Percentiles rank a stretch among this genome's conserved stretches.
Conservation (phyloP, 176 grass and related monocot species). For the Aegilops sharonensis region DNA sequence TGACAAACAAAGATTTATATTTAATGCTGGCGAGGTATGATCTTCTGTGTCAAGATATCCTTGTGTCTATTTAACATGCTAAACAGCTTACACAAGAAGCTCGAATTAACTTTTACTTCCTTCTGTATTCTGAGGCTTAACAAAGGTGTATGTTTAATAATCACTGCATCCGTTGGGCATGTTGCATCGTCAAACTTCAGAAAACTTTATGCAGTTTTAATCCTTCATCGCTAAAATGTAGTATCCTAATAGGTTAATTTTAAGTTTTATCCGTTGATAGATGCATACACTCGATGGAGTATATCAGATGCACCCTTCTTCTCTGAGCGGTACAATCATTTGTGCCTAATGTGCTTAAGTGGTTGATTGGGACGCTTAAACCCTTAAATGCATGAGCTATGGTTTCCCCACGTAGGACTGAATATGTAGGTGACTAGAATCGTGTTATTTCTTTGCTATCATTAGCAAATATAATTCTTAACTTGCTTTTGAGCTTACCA, state of each 20-base stretch:
- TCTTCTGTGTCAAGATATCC: not conserved
- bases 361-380: conserved; percentile 15
- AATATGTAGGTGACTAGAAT: not conserved
- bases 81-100: not conserved
- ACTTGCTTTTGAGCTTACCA: conserved; percentile 8
- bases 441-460: not conserved
- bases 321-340: not conserved
- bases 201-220: conserved; percentile 11
- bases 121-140: not conserved
- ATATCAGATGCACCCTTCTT: not conserved
- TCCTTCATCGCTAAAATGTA: not conserved
- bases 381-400: not conserved
- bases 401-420: not conserved
- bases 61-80: conserved; percentile 16
- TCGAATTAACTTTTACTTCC: not conserved
- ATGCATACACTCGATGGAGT: not conserved
- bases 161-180: not conserved
- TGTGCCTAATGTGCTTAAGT: not conserved
- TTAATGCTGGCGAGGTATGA: conserved; percentile 94
- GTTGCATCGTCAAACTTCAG: not conserved
- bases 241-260: not conserved
- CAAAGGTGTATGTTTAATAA: conserved; percentile 1
- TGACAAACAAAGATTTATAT: conserved; percentile 92
- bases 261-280: not conserved
- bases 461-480: not conserved